phyloP scores from a whole-genome alignment of 2,329 filamentous ascomycete genomes.

The Macroventuria anomochaeta region DNA sequence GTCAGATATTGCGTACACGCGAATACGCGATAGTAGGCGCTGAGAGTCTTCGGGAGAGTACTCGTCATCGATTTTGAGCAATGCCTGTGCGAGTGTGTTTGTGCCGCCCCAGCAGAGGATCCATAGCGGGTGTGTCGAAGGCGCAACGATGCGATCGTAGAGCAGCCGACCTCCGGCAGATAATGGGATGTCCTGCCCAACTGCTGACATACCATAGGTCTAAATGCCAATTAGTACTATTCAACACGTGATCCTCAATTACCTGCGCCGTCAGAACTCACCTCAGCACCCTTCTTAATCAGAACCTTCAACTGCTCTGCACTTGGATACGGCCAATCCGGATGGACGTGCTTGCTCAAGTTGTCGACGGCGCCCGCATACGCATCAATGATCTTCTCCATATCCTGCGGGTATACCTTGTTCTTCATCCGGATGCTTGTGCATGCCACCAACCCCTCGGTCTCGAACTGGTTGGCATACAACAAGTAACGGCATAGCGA shows the following conservation, averaged over 20 bases:
- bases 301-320: slow-evolving; percentile 34
- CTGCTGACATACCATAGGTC: slow-evolving; percentile 50
- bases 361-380: slow-evolving; percentile 51
- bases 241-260: neutral
- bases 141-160: slow-evolving; percentile 49
- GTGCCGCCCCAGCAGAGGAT: slow-evolving; percentile 62
- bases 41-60: slow-evolving; percentile 42
- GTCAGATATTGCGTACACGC: slow-evolving; percentile 60
- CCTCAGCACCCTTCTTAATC: slow-evolving; percentile 43
- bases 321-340: slow-evolving; percentile 39
- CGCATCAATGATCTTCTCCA: slow-evolving; percentile 46
- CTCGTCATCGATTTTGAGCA: slow-evolving; percentile 50
- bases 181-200: slow-evolving; percentile 41
- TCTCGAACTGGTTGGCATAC: slow-evolving; percentile 50
- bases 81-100: slow-evolving; percentile 59
- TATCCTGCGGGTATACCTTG: slow-evolving; percentile 42
- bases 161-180: slow-evolving; percentile 56
- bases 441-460: slow-evolving; percentile 48
- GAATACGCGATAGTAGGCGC: slow-evolving; percentile 41
- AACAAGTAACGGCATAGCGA: slow-evolving; percentile 48
- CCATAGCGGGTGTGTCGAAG: slow-evolving; percentile 56
- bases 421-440: slow-evolving; percentile 52
- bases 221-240: slow-evolving; percentile 11
- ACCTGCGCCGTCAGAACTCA: slow-evolving; percentile 14
- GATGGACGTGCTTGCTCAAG: slow-evolving; percentile 57